These are phyloP conservation scores for Globisporangium radiosum DNA, from an alignment of 352 stramenopile species.

Conservation along the genomic window DNA sequence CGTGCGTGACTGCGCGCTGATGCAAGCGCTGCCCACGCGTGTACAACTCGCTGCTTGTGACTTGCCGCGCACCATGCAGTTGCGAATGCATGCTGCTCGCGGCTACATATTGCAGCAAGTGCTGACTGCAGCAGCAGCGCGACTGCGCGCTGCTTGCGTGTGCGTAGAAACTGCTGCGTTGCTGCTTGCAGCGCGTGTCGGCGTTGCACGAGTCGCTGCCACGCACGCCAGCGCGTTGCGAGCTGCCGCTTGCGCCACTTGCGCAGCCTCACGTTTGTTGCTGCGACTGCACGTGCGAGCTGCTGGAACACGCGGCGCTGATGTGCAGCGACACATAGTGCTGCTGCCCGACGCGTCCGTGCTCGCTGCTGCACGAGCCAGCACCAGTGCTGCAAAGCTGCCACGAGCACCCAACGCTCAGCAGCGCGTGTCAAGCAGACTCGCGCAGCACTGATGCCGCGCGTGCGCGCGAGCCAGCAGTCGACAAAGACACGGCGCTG, in stretches of 20 bases:
- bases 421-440: not conserved
- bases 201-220: constrained; percentile 1
- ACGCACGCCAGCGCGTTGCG: not conserved
- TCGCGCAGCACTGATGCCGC: not conserved
- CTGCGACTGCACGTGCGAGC: not conserved
- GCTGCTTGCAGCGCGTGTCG: not conserved
- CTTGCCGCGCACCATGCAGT: constrained; percentile 1
- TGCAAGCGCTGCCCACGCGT: not conserved
- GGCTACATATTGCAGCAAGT: not conserved
- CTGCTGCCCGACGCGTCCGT: too few species aligned
- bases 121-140: not conserved
- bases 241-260: not conserved
- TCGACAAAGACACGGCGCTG: constrained; percentile 1
- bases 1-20: not conserved
- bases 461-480: not conserved
- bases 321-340: not conserved
- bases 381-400: not conserved
- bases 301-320: constrained; percentile 2
- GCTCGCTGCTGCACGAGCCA: too few species aligned
- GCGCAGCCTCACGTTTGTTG: not conserved
- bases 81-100: not conserved
- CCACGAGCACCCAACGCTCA: not conserved
- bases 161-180: not conserved
- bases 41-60: not conserved
- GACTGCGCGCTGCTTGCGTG: not conserved